These are phyloP conservation scores for Verticillium dahliae DNA, from an alignment of 2,329 filamentous ascomycete species.

Conservation along the genomic window DNA sequence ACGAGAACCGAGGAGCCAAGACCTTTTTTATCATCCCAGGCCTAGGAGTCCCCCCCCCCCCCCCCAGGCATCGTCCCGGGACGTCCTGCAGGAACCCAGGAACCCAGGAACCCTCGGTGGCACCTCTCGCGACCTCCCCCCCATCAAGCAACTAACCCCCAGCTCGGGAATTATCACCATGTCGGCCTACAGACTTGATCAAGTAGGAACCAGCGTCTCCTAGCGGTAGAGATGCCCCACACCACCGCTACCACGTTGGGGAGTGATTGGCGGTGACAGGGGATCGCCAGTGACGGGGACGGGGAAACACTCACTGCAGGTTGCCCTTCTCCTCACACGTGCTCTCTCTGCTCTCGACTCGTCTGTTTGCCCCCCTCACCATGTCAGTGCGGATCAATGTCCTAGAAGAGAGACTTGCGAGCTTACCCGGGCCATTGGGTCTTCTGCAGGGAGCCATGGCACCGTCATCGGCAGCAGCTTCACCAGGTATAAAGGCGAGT, in stretches of 20 bases:
- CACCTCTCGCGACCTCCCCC: neutral
- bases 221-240: neutral
- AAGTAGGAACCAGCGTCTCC: neutral
- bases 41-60: neutral
- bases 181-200: neutral
- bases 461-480: neutral
- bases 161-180: neutral
- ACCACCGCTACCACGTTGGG: neutral
- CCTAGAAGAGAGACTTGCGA: neutral
- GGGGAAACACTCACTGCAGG: neutral
- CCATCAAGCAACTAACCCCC: too few relatives aligned
- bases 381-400: neutral
- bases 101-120: neutral
- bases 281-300: neutral
- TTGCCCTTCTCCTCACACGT: neutral
- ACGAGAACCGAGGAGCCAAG: neutral
- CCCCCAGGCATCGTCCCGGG: neutral
- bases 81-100: neutral
- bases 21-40: neutral
- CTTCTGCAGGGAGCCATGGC: neutral
- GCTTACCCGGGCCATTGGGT: neutral
- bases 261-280: neutral
- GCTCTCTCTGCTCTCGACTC: neutral
- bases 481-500: neutral
- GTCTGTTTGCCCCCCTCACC: neutral